Evolutionary conservation across 192 early-diverging fungal genomes (phyloP), one percentile per base, ranked within the genome.

Genomic region (Spizellomyces punctatus): DNA sequence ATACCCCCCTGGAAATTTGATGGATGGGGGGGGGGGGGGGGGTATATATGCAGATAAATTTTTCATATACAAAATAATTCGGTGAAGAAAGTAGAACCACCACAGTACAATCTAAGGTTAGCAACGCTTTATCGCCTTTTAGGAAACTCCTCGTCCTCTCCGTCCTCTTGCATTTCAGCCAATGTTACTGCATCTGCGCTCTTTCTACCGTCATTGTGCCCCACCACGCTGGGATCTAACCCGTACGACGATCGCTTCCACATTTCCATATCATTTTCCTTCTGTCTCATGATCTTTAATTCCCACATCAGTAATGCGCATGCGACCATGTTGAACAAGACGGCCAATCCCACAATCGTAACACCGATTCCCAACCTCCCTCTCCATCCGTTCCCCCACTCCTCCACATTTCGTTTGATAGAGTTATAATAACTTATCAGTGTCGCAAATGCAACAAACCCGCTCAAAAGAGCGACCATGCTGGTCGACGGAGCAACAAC

Each of bases 401-500:
- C 14, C 21, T 61, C 19, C 10, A 41, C 59, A 27, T 41, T 61
- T 14, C 27, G 17, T 27, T 61, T 61, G 59, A 61, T 61, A 4
- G 12, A 19, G 10, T 16, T 61, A 27, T 61, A 61, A 22, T 61
- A 41, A 17, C 12, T 27, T 14, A 61, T 61, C 12, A 17, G 36
- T 16, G 36, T 41, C 1, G 59, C 59, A 41, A 61, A 61, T 14
- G 59, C 17, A 41, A 61, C 36, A 41, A 17, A 61, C 59, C 19
- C 59, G 21, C 17, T 27, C 14, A 61, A 14, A 19, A 41, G 12
- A 27, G 59, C 17, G n/a, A 61, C 59, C 36, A 27, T 17, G 21
- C 19, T 41, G 2, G 59, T 61, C 36, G 59, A 12, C 19, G 59
- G 59, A 14, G 59, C 59, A 14, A 61, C 59, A 41, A 61, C 59